A percentile compares a stretch with the other conserved stretches of the same genome.
Conservation (phyloP, 1,139 yeast species). For the Meyerozyma athensensis region DNA sequence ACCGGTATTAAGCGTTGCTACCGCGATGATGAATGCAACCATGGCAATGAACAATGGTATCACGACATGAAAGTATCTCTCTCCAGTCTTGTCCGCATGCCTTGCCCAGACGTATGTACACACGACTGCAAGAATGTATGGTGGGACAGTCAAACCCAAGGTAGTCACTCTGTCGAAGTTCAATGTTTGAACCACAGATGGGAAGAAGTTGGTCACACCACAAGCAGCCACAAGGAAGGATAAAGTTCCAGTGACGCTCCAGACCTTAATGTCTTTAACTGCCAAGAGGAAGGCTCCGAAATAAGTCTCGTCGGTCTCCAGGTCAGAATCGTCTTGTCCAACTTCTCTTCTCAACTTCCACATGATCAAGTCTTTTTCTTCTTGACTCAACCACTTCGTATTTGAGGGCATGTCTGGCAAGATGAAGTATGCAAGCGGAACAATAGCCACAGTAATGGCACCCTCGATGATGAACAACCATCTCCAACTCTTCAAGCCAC, state of each 20-base stretch:
- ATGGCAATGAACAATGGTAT: conserved; percentile 42
- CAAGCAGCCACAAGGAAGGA: conserved; percentile 52
- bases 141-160: conserved; percentile 56
- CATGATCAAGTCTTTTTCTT: conserved; percentile 18
- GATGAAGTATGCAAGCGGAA: conserved; percentile 18
- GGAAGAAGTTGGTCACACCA: conserved; percentile 60
- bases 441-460: conserved; percentile 18
- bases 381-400: conserved; percentile 17
- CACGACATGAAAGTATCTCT: conserved; percentile 49
- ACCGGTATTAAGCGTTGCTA: conserved; percentile 50
- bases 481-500: conserved; percentile 12
- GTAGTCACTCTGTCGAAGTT: conserved; percentile 47
- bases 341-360: conserved; percentile 38
- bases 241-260: conserved; percentile 42
- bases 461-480: conserved; percentile 20
- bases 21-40: conserved; percentile 49
- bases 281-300: conserved; percentile 37
- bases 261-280: conserved; percentile 39
- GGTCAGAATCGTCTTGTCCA: conserved; percentile 39
- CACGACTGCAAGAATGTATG: conserved; percentile 51
- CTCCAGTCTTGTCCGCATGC: conserved; percentile 56
- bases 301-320: conserved; percentile 29
- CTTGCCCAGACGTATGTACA: conserved; percentile 51
- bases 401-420: conserved; percentile 20
- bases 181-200: conserved; percentile 53